Evolutionary conservation across 192 early-diverging fungal genomes (phyloP).

Genomic region (Anaeromyces robustus): DNA sequence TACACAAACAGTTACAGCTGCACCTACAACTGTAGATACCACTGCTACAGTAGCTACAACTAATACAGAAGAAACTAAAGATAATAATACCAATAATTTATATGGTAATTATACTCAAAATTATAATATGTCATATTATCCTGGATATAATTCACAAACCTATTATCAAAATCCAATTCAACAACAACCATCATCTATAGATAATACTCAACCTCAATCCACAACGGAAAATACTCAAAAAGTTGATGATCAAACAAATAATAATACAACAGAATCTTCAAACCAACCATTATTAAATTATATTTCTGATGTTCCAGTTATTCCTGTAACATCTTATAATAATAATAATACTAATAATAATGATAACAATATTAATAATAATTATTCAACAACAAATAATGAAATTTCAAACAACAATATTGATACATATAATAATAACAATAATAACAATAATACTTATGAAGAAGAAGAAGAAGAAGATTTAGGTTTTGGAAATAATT

Average conservation of each 20-base stretch:
- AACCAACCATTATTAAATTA: not conserved
- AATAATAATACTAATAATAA: not conserved
- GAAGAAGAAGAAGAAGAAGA: conserved; percentile 34
- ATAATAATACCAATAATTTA: not conserved
- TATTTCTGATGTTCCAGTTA: not conserved
- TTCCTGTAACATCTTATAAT: not conserved
- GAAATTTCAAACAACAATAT: not conserved
- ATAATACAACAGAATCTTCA: not conserved
- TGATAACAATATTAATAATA: not conserved
- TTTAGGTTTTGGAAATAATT: conserved; percentile 42
- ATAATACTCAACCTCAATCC: not conserved
- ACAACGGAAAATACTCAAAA: not conserved
- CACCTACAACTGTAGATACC: too few species aligned
- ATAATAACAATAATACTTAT: conserved; percentile 2
- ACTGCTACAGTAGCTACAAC: too few species aligned
- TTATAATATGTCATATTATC: not conserved
- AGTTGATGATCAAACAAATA: not conserved
- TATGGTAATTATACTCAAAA: not conserved
- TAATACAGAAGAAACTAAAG: too few species aligned
- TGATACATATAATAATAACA: not conserved
- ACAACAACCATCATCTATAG: not conserved
- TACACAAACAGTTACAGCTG: too few species aligned
- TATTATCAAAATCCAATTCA: not conserved
- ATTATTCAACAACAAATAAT: not conserved
- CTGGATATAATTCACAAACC: not conserved